A percentile compares a stretch with the other conserved stretches of the same genome.
Evolutionary conservation across 2,329 filamentous ascomycete species (phyloP).

Genomic region (Tolypocladium endophyticum): DNA sequence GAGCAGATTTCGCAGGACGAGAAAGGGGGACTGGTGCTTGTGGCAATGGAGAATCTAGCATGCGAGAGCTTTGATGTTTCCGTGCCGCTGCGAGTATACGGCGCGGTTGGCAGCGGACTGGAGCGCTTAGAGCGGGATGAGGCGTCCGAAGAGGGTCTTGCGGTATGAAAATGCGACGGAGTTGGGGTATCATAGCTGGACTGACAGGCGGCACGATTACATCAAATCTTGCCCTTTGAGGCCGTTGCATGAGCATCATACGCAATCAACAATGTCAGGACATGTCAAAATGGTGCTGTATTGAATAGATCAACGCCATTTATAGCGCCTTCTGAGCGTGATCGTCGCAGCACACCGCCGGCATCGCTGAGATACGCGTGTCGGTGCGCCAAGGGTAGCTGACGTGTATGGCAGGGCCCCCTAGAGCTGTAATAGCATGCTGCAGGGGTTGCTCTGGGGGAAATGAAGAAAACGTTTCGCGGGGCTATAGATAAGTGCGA

Average conservation of each 20-base stretch:
- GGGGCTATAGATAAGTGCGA: not conserved
- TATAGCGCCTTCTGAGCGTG: not conserved
- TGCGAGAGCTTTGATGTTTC: conserved; percentile 88
- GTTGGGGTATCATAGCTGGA: not conserved
- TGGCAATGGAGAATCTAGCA: conserved; percentile 65
- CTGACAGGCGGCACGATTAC: not conserved
- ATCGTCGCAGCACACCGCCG: not conserved
- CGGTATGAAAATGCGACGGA: conserved; percentile 18
- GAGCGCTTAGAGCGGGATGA: conserved; percentile 47
- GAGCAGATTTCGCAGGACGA: conserved; percentile 75
- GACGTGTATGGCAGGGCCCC: not conserved
- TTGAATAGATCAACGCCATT: not conserved
- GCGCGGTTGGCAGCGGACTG: conserved; percentile 45
- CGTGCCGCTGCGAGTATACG: conserved; percentile 75
- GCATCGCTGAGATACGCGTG: not conserved
- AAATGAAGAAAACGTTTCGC: not conserved
- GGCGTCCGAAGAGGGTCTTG: conserved; percentile 34
- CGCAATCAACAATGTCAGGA: not conserved
- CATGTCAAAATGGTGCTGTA: not conserved
- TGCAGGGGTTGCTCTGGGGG: not conserved
- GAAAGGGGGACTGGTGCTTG: conserved; percentile 60
- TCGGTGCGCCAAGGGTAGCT: not conserved
- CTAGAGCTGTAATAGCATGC: not conserved
- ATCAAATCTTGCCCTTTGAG: not conserved
- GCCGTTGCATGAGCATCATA: not conserved